phyloP scores from a whole-genome alignment of 192 early-diverging fungal species.

The Globomyces pollinis-pini region DNA sequence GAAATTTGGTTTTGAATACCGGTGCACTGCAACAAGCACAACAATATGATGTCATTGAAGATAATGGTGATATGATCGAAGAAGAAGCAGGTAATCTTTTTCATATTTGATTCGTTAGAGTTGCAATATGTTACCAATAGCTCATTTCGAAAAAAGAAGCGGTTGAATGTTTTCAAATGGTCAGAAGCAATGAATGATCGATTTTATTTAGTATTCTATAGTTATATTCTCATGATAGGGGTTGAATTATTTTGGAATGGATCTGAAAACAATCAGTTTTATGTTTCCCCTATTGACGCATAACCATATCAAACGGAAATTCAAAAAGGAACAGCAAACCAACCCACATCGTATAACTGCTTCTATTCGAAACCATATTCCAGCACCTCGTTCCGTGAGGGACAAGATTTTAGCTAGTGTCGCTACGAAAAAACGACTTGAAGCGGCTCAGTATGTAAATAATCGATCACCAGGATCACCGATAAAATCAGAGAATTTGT shows the following conservation, averaged over 20 bases:
- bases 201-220: slow-evolving; percentile 20
- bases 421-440: background rate
- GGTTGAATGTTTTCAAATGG: slow-evolving; percentile 14
- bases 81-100: too few relatives aligned
- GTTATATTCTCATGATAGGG: slow-evolving; percentile 15
- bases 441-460: slow-evolving; percentile 6
- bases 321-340: slow-evolving; percentile 18
- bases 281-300: slow-evolving; percentile 26
- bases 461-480: background rate
- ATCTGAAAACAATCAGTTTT: slow-evolving; percentile 25
- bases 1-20: slow-evolving; percentile 1
- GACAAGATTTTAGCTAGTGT: slow-evolving; percentile 8
- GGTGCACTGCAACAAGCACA: background rate
- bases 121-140: slow-evolving; percentile 16
- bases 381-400: background rate
- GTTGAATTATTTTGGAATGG: slow-evolving; percentile 25
- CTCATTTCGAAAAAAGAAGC: slow-evolving; percentile 16
- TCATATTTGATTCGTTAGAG: too few relatives aligned
- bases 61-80: slow-evolving; percentile 19
- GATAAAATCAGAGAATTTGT: too few relatives aligned
- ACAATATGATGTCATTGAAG: slow-evolving; percentile 7
- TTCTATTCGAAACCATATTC: slow-evolving; percentile 1
- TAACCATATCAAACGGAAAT: slow-evolving; percentile 23
- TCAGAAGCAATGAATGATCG: slow-evolving; percentile 15
- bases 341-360: slow-evolving; percentile 14